These are phyloP conservation scores for Trichoderma sp. DNA, from an alignment of 2,329 filamentous ascomycete genomes.

Conservation along the genomic window DNA sequence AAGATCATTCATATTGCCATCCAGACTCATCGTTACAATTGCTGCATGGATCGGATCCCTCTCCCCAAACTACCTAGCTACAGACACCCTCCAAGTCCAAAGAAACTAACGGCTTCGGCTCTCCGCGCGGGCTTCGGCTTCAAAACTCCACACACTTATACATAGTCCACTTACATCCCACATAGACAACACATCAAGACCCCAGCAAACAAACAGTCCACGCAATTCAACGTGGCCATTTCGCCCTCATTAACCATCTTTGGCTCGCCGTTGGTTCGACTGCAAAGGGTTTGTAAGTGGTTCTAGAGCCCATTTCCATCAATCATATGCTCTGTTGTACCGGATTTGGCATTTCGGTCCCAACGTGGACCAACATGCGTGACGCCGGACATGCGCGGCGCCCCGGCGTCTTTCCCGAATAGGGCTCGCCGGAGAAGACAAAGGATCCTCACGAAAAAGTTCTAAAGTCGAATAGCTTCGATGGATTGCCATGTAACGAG, in stretches of 20 bases:
- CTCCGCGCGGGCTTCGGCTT: neutral
- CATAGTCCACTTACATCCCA: neutral
- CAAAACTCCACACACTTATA: neutral
- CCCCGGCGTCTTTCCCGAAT: neutral
- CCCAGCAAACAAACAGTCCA: neutral
- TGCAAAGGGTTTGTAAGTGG: neutral
- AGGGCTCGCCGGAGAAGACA: neutral
- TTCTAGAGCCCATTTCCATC: neutral
- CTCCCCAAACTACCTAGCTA: neutral
- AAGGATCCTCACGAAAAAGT: neutral
- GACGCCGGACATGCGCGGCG: neutral
- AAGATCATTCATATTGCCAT: neutral
- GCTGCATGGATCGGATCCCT: neutral
- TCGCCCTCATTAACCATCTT: neutral
- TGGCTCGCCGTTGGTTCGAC: neutral
- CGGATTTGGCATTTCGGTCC: neutral
- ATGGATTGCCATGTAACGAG: neutral
- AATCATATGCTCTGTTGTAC: neutral
- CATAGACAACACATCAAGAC: neutral
- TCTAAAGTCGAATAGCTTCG: neutral
- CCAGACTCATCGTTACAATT: neutral
- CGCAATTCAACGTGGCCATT: neutral
- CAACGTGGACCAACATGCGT: neutral
- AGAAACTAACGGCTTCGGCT: neutral
- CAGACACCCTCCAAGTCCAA: neutral